phyloP scores from a whole-genome alignment of 768 basidiomycete genomes.

The Boletus huronensis region DNA sequence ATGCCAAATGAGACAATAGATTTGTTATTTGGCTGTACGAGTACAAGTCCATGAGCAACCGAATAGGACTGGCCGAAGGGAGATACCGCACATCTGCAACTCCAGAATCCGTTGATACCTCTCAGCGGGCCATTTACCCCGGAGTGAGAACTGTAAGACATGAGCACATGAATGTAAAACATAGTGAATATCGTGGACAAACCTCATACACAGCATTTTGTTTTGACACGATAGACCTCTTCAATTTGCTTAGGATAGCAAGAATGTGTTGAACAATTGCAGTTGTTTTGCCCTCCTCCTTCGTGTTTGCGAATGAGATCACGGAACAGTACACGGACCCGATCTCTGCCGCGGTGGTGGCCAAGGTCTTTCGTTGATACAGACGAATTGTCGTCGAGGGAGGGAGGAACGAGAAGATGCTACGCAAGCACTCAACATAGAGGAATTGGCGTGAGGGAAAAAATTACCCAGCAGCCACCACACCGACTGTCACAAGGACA shows the following conservation, averaged over 20 bases:
- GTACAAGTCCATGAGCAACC: constrained; percentile 4
- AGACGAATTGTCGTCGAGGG: constrained; percentile 70
- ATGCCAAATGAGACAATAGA: constrained; percentile 69
- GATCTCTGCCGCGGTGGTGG: constrained; percentile 64
- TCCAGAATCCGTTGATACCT: constrained; percentile 69
- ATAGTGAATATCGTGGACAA: constrained; percentile 4
- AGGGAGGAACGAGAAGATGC: constrained; percentile 69
- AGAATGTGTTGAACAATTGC: constrained; percentile 63
- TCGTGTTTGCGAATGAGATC: constrained; percentile 65
- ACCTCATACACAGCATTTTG: constrained; percentile 69
- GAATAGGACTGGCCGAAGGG: neutral
- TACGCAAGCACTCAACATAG: constrained; percentile 22
- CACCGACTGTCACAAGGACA: constrained; percentile 66
- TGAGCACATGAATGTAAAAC: neutral
- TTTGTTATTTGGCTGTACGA: constrained; percentile 58
- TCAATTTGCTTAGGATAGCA: constrained; percentile 72
- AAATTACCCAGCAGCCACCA: constrained; percentile 71
- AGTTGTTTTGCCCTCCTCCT: constrained; percentile 45
- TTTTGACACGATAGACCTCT: constrained; percentile 52
- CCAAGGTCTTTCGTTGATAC: constrained; percentile 68
- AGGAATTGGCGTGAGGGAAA: neutral
- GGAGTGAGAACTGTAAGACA: constrained; percentile 58
- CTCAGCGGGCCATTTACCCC: constrained; percentile 77
- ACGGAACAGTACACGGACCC: constrained; percentile 75
- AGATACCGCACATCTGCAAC: constrained; percentile 54